A percentile compares a stretch with the other conserved stretches of the same genome.
Conservation (phyloP, 2,329 filamentous ascomycete species). For the Fusarium luffae region DNA sequence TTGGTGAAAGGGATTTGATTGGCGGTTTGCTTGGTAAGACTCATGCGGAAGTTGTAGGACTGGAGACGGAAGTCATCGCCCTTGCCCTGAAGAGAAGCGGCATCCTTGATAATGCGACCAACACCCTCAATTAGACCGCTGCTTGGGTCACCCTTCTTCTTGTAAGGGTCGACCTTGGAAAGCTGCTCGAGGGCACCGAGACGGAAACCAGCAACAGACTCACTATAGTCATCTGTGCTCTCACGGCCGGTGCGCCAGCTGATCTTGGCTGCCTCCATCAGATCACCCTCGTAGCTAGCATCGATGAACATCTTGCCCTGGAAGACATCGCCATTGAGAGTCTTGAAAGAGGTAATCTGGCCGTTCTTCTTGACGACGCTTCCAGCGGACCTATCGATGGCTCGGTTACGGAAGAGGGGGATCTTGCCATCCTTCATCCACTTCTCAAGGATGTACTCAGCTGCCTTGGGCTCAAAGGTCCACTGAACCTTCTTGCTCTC, state of each 20-base stretch:
- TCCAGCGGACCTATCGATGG: conserved; percentile 20
- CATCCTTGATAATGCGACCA: conserved; percentile 20
- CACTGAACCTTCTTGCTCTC: conserved; percentile 33
- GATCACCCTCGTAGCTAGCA: conserved; percentile 38
- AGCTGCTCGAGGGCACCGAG: conserved; percentile 9
- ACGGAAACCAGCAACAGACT: conserved; percentile 27
- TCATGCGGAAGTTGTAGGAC: conserved; percentile 37
- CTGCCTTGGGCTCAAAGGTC: conserved; percentile 40
- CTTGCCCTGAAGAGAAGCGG: not conserved
- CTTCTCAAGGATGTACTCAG: conserved; percentile 30
- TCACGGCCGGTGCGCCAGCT: conserved; percentile 34
- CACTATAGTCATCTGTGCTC: conserved; percentile 17
- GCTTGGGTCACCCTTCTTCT: conserved; percentile 11
- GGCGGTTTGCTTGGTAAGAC: conserved; percentile 14
- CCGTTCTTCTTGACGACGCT: conserved; percentile 30
- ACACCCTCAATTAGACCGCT: conserved; percentile 30
- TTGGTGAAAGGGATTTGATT: conserved; percentile 31
- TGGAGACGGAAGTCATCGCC: conserved; percentile 30
- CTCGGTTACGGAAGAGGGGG: conserved; percentile 28
- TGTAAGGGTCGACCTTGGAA: conserved; percentile 26
- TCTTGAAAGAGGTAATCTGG: conserved; percentile 30
- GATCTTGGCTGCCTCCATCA: conserved; percentile 36
- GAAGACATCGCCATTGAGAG: conserved; percentile 16
- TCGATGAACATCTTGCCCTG: conserved; percentile 39
- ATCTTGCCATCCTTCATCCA: conserved; percentile 38